phyloP scores from a whole-genome alignment of 164 flowering plant genomes.

The Cinnamomum chago region DNA sequence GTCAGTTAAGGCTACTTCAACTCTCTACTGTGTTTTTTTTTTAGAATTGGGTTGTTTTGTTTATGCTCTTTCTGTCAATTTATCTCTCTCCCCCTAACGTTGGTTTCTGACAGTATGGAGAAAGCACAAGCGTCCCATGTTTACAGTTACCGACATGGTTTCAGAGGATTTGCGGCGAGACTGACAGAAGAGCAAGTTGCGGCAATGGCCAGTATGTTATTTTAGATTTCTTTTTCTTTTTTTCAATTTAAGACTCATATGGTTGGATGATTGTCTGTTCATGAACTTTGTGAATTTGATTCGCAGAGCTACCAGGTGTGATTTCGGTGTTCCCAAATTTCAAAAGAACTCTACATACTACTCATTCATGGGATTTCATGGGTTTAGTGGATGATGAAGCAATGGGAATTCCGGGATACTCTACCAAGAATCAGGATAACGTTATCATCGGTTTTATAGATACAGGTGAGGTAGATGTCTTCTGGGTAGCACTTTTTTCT shows the following conservation, averaged over 20 bases:
- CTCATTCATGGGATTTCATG: constrained; percentile 92
- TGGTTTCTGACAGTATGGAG: constrained; percentile 35
- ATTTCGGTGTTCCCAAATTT: constrained; percentile 71
- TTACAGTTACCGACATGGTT: constrained; percentile 67
- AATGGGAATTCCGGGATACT: constrained; percentile 66
- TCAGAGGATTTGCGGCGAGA: constrained; percentile 78
- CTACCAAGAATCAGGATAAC: constrained; percentile 68
- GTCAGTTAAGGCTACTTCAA: constrained; percentile 17
- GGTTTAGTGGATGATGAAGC: constrained; percentile 59
- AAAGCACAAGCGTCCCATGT: constrained; percentile 60
- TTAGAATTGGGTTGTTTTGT: not conserved
- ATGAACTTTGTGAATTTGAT: constrained; percentile 6
- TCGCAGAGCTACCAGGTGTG: constrained; percentile 70
- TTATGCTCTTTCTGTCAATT: not conserved
- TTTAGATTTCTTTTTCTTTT: not conserved
- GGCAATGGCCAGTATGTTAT: constrained; percentile 43
- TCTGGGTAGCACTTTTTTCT: not conserved
- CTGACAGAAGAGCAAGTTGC: constrained; percentile 58
- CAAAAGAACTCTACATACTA: constrained; percentile 61
- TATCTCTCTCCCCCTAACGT: not conserved
- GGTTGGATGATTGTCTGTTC: not conserved
- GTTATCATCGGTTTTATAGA: constrained; percentile 74
- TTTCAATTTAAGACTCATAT: not conserved
- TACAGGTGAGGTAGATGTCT: constrained; percentile 40
- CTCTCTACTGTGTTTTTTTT: not conserved